Conservation (phyloP, 2,329 filamentous ascomycete species). For the Fusarium subglutinans region DNA sequence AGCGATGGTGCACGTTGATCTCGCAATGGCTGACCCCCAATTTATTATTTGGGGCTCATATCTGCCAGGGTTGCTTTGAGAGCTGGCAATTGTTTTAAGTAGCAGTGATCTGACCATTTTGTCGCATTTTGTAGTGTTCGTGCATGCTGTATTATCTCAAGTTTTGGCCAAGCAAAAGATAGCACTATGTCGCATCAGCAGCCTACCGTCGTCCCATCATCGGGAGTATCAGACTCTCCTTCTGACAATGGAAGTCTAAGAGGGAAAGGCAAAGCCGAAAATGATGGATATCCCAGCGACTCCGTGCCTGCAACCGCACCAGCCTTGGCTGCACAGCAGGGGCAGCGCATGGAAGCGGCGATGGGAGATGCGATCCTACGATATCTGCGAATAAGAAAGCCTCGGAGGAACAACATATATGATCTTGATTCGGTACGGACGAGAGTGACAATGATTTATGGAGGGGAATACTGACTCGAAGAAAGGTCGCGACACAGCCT, state of each 20-base stretch:
- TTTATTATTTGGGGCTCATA: neutral
- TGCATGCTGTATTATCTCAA: no score
- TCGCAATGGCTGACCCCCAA: neutral
- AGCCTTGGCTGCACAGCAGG: conserved; percentile 41
- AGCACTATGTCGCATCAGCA: neutral
- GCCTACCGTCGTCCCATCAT: neutral
- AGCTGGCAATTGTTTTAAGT: neutral
- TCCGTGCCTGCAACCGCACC: neutral
- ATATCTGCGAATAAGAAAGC: conserved; percentile 47
- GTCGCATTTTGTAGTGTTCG: neutral
- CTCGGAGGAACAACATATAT: conserved; percentile 37
- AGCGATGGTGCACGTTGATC: neutral
- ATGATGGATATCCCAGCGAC: neutral
- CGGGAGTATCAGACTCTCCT: neutral
- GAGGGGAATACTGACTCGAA: conserved; percentile 12
- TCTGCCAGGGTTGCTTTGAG: neutral
- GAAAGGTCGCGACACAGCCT: conserved; percentile 48
- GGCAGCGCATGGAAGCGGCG: conserved; percentile 44
- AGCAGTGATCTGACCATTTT: neutral
- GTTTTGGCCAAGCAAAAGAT: neutral
- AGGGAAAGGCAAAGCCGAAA: neutral
- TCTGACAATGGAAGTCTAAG: neutral
- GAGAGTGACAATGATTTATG: rapidly evolving
- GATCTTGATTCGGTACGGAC: conserved; percentile 37
- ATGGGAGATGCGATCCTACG: conserved; percentile 47